Base-by-base conservation (phyloP, 2,329 filamentous ascomycete genomes). In the Dendrostoma leiphaemia region DNA sequence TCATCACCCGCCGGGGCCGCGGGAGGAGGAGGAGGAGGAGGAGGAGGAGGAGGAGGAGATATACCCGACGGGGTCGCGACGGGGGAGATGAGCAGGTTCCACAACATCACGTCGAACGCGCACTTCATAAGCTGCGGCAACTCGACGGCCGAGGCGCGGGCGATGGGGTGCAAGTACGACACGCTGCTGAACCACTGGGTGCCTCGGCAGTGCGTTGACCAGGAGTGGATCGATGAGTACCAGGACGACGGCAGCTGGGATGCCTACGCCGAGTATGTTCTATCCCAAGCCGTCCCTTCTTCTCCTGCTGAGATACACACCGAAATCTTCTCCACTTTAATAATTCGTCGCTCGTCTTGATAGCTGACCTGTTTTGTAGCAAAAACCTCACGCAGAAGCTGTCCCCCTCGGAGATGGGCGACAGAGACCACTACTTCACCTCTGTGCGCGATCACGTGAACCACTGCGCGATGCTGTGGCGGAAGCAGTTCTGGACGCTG, bases 401-500 rank as follows among this genome's bases (percentile, higher is more conserved):
- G 10, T 49, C 34, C 9, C 48, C 60, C 13, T 55, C 59, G 3
- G 58, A 60, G 26, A 64, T 65, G 63, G 55, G 56, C n/a, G 58
- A 62, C 28, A 26, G 40, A 26, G 60, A 60, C 38, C 58, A 60
- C 35, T 65, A 65, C 44, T 65, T 54, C 46, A 65, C 63, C 0
- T 62, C 60, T 1, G 55, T 54, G 4, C 59, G 63, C 1, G 63
- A 65, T 28, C 63, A 65, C 50, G 57, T 65, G 29, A 62, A 63
- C 29, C 63, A 65, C 59, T 65, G 63, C 56, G 61, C 59, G 15
- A 61, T 62, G 32, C 57, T 65, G 49, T 65, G 63, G 63, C 53
- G 56, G 43, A 62, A 61, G 43, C 63, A 65, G 48, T 65, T 62
- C 24, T 59, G 57, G 26, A 60, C 59, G 3, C 45, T 65, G 10